Base-by-base conservation (phyloP, 305 asterid genomes). In the Fraxinus sp. region DNA sequence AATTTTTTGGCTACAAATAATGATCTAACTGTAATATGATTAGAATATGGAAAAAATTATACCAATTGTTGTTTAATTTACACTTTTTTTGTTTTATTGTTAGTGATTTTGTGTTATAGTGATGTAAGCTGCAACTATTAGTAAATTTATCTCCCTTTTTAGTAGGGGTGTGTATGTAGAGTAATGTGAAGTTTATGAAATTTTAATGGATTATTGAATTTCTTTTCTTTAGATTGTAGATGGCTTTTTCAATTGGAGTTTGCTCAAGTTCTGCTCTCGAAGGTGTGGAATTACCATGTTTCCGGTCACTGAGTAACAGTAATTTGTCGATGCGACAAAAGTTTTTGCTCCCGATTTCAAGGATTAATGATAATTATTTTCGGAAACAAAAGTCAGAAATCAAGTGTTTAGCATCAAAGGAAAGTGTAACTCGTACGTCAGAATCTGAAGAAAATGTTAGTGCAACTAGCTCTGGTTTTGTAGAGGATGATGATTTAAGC, bases 401-500 rank as follows among this genome's bases (percentile, higher is more conserved):
- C 57, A 82, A 80, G 49, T 92, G 97, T 83, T 89, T 90, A 74
- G 86, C 86, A 81, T 90, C 93, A 1, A 88, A 80, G 37, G 85
- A 86, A 66, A 84, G 90, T 78, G 85, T 83, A 39, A 52, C 89
- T 73, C 86, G 70, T 7, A 88, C 90, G 26, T 73, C 87, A 71
- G 94, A 86, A 82, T 89, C 92, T 57, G 86, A 80, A 81, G 89
- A 86, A 76, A 70, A 86, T 83, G 85, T 86, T 75, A 64, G 85
- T 77, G 86, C 77, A n/a, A 88, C 88, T 66, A 39, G 86, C 77
- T 87, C 80, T 59, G 86, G 79, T 33, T 81, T 80, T 3, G 77
- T 71, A 4, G 94, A 87, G 11, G 91, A 89, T 80, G 96, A 88
- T 81, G 98, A 94, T 80, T 87, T 96, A 18, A 93, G 97, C 85